phyloP scores from a whole-genome alignment of 305 asterid genomes.

The Rubia tinctorum region DNA sequence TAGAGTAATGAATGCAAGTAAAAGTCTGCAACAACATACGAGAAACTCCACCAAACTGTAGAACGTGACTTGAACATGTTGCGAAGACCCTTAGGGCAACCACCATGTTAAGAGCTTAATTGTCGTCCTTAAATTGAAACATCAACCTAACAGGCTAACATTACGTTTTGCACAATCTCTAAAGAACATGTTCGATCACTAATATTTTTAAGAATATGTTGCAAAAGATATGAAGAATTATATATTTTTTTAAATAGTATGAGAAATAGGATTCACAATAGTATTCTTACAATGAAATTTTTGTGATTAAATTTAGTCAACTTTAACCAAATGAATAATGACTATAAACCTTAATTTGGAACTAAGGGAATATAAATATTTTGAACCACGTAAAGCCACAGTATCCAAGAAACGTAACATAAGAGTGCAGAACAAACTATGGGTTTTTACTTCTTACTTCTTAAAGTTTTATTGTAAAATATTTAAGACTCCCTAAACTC shows the following conservation, averaged over 20 bases:
- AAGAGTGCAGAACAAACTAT: background rate
- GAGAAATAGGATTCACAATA: background rate
- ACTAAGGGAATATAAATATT: background rate
- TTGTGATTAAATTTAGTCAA: background rate
- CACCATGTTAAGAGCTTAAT: no score
- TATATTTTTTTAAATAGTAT: background rate
- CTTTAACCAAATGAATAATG: background rate
- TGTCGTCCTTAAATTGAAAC: no score
- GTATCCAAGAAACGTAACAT: background rate
- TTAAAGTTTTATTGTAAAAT: background rate
- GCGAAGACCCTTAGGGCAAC: no score
- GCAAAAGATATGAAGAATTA: background rate
- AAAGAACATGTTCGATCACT: background rate
- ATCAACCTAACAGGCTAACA: no score
- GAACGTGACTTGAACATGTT: no score
- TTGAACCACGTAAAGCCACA: background rate
- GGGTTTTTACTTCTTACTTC: background rate
- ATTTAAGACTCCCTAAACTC: no score
- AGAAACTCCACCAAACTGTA: no score
- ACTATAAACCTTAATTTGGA: no score
- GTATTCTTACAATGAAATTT: background rate
- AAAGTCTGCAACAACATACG: no score
- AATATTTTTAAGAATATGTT: background rate
- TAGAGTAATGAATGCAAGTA: no score
- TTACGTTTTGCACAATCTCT: no score